Evolutionary conservation across 2,329 filamentous ascomycete species (phyloP).

Genomic region (Pestalotiopsis sp.): DNA sequence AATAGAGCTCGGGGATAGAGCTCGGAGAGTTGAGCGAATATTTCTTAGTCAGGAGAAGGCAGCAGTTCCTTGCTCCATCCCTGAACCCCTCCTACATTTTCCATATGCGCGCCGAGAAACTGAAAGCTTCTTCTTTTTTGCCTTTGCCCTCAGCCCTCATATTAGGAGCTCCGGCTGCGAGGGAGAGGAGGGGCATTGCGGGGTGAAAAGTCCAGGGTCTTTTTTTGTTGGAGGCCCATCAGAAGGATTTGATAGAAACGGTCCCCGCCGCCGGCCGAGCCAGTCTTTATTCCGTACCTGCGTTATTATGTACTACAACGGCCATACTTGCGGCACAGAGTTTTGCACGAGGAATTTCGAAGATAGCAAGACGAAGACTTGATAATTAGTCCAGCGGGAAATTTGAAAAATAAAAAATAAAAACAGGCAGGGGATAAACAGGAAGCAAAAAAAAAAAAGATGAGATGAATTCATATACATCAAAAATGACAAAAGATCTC

Average conservation of each 20-base stretch:
- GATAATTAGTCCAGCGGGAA: too few species aligned
- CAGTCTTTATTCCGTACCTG: not conserved
- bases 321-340: not conserved
- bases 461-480: not conserved
- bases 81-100: not conserved
- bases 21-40: not conserved
- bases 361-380: too few species aligned
- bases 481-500: slow-evolving; percentile 4
- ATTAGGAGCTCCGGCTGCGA: not conserved
- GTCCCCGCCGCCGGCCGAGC: not conserved
- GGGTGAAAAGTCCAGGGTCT: slow-evolving; percentile 1
- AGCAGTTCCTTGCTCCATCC: not conserved
- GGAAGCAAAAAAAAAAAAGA: not conserved
- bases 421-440: not conserved
- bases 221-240: not conserved
- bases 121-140: not conserved
- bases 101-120: not conserved
- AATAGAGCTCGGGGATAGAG: not conserved
- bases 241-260: not conserved
- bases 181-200: not conserved
- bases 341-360: too few species aligned
- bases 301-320: not conserved
- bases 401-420: not conserved
- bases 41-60: not conserved
- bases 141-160: not conserved